Evolutionary conservation across 257 asterid species (phyloP).

Genomic region (Nicotiana otophora): DNA sequence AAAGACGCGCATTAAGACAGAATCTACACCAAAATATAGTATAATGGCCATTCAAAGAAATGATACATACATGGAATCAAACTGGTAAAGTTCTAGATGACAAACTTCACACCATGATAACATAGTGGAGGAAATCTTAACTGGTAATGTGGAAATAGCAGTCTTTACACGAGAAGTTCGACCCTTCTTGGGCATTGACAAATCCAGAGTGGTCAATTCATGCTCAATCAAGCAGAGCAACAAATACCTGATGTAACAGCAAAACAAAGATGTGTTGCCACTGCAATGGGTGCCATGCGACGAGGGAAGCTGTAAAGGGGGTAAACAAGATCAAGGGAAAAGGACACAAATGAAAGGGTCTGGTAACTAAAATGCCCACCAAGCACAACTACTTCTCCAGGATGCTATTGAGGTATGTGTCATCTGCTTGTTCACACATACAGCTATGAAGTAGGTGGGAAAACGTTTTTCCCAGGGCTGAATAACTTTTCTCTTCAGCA

Average conservation of each 20-base stretch:
- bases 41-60: background rate
- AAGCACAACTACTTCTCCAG: slow-evolving; percentile 1
- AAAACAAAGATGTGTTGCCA: background rate
- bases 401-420: slow-evolving; percentile 20
- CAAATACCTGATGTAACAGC: background rate
- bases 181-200: background rate
- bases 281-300: background rate
- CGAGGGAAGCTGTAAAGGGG: background rate
- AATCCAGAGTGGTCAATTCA: background rate
- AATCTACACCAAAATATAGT: background rate
- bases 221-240: background rate
- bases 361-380: background rate
- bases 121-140: background rate
- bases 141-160: background rate
- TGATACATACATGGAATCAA: background rate
- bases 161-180: background rate
- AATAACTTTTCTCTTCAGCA: slow-evolving; percentile 10
- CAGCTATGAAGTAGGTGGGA: background rate
- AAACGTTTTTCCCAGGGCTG: background rate
- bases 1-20: background rate
- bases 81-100: background rate
- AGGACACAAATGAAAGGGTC: background rate
- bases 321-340: background rate
- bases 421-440: slow-evolving; percentile 15
- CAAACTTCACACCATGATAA: background rate